phyloP scores from a whole-genome alignment of 306 rosid genomes.

The Sophora flavescens region DNA sequence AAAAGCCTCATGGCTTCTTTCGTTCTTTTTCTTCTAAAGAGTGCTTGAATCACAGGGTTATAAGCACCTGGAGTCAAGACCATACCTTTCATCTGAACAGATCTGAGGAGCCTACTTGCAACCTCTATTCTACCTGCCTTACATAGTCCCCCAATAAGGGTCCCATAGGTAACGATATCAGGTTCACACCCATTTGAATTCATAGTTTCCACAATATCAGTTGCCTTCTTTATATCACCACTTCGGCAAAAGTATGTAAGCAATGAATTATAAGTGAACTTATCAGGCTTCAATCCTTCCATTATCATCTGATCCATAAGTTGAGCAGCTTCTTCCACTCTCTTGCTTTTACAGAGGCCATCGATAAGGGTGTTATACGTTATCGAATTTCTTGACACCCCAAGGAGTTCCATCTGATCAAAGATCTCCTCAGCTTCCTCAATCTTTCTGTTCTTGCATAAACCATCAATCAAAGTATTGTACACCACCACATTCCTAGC shows the following conservation, averaged over 20 bases:
- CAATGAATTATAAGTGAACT: slow-evolving; percentile 89
- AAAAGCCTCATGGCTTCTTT: slow-evolving; percentile 87
- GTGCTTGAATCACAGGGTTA: slow-evolving; percentile 79
- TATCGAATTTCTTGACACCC: slow-evolving; percentile 83
- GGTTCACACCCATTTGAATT: slow-evolving; percentile 81
- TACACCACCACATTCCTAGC: slow-evolving; percentile 80
- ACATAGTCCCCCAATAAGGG: slow-evolving; percentile 83
- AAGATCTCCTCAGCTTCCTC: slow-evolving; percentile 89
- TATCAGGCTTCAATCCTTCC: slow-evolving; percentile 90
- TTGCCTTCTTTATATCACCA: slow-evolving; percentile 84
- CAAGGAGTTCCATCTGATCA: slow-evolving; percentile 93
- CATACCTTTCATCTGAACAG: slow-evolving; percentile 89
- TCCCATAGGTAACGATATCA: slow-evolving; percentile 84
- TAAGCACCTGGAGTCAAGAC: slow-evolving; percentile 80
- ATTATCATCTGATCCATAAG: slow-evolving; percentile 97
- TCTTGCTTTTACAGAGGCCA: slow-evolving; percentile 77
- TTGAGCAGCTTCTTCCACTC: slow-evolving; percentile 88
- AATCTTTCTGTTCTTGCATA: slow-evolving; percentile 80
- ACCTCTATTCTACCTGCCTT: slow-evolving; percentile 84
- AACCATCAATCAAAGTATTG: slow-evolving; percentile 85
- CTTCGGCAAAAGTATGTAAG: slow-evolving; percentile 75
- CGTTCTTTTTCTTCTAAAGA: slow-evolving; percentile 75
- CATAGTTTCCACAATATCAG: slow-evolving; percentile 91
- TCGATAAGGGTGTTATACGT: slow-evolving; percentile 88
- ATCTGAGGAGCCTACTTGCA: slow-evolving; percentile 87